Base-by-base conservation (phyloP, 2,329 filamentous ascomycete species). In the Colletotrichum tabaci region DNA sequence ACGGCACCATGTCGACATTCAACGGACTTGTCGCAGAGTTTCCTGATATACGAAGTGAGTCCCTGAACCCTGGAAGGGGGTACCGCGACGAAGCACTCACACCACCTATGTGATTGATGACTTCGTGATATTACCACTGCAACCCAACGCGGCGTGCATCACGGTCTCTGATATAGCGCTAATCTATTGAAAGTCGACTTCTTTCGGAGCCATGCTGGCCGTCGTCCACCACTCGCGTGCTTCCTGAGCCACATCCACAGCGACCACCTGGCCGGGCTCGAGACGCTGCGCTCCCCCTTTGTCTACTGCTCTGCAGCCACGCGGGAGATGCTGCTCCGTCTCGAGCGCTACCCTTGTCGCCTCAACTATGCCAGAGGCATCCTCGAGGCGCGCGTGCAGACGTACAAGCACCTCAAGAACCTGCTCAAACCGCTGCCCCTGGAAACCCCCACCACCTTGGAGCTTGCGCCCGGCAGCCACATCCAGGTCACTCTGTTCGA, bases 201-300 rank as follows among this genome's bases (percentile, higher is more conserved):
- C 83, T 98, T 98, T 77, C 89, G 93, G 30, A 83, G 82, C 18
- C 85, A 86, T 57, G 82, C 85, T 4, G 84, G 84, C 7, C 81
- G 82, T 18, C 87, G 82, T 18, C 87, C 92, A 4, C 93, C 94
- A 0, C 82, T 96, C 66, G 95, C 93, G 18, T 96, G 93, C 80
- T 98, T 98, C 78, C 86, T 98, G 35, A 97, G 93, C 80, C 96
- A 98, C 87, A 91, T 97, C 2, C 96, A 98, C 79, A 97, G 93
- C 74, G 95, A 98, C 77, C 96, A 98, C 81, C 87, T 98, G 1
- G 87, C 88, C 46, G 95, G 96, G 0, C 87, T 98, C 1, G 94
- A 97, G 76, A 89, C 87, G 15, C 87, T 95, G 65, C 89, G 90
- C 56, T 90, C 93, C 38, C 93, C 94, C 0, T 98, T 98, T 77